Evolutionary conservation across 352 stramenopile species (phyloP).

Genomic region (Phytophthora colocasiae): DNA sequence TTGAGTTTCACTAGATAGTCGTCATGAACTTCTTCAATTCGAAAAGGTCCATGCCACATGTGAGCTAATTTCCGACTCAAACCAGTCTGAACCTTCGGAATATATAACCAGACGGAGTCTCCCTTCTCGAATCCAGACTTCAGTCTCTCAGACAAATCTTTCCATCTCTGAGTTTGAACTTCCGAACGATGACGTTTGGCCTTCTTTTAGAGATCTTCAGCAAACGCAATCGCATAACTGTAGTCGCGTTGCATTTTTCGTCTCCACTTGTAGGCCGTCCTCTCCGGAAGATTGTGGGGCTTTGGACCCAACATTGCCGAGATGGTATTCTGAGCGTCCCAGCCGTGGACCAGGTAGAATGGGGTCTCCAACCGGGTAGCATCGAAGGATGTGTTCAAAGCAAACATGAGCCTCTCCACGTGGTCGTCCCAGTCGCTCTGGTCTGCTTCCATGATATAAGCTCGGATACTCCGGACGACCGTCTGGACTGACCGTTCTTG

Average conservation of each 20-base stretch:
- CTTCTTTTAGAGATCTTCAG: slow-evolving; percentile 12
- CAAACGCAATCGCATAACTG: slow-evolving; percentile 2
- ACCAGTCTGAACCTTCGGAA: too few species aligned
- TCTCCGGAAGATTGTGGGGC: background rate
- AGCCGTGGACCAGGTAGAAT: background rate
- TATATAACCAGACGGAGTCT: too few species aligned
- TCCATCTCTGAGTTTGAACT: slow-evolving; percentile 9
- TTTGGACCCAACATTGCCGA: slow-evolving; percentile 8
- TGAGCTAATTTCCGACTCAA: too few species aligned
- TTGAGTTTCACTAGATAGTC: too few species aligned
- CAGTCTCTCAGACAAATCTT: slow-evolving; percentile 3
- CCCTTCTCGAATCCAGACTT: background rate
- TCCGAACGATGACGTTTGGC: slow-evolving; percentile 3
- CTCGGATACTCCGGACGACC: slow-evolving; percentile 6
- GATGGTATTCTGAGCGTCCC: background rate
- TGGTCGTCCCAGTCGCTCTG: slow-evolving; percentile 20
- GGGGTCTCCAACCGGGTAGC: slow-evolving; percentile 4
- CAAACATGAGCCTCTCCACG: too few species aligned
- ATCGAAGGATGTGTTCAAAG: slow-evolving; percentile 11
- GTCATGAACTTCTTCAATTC: too few species aligned
- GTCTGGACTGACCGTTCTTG: slow-evolving; percentile 7
- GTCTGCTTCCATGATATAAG: slow-evolving; percentile 5
- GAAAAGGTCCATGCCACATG: too few species aligned
- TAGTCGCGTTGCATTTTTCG: slow-evolving; percentile 16
- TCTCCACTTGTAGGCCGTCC: slow-evolving; percentile 5